Evolutionary conservation across 1,139 yeast genomes (phyloP), one percentile per base, ranked within the genome.

Genomic region (Candida sp.): DNA sequence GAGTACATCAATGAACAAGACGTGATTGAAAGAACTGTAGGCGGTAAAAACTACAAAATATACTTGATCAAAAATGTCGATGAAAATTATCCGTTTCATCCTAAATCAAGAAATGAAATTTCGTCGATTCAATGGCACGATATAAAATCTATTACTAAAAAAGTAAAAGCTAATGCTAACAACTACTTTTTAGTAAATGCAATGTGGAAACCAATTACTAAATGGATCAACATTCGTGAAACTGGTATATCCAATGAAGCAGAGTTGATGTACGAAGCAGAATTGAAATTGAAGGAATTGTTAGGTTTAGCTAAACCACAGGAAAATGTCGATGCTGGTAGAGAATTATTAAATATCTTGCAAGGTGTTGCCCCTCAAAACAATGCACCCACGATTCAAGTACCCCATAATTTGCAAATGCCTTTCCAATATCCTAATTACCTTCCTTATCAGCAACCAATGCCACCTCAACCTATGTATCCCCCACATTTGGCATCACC

Each of bases 71-170:
- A 78, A 39, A 87, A 86, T 44, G 87, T 95, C 1, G 93, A 97
- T 1, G 93, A 87, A 52, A 82, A 81, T 51, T 80, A 80, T 37
- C 64, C 66, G 30, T 95, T 93, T 56, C 79, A 74, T 49, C 97
- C 99, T 1, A 72, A 78, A 47, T 96, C 89, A 2, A 78, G 96
- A 56, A 87, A 87, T 60, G 99, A 95, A 64, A 93, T 95, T 51
- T 79, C 82, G 30, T 77, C 63, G 42, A 70, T 74, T 34, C 61
- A 71, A 53, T 74, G 79, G 79, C 68, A 66, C 49, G 76, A 71
- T 48, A 50, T 73, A 33, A 71, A 68, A 51, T 33, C 55, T 9
- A 55, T 73, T 33, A 68, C 60, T 45, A 70, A 68, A 52, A 60
- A 60, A 38, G 66, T 66, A 38, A 67, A 68, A 48, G 53, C 69